These are phyloP conservation scores for Sarcomyxa edulis DNA, from an alignment of 768 basidiomycete genomes.

Conservation along the genomic window DNA sequence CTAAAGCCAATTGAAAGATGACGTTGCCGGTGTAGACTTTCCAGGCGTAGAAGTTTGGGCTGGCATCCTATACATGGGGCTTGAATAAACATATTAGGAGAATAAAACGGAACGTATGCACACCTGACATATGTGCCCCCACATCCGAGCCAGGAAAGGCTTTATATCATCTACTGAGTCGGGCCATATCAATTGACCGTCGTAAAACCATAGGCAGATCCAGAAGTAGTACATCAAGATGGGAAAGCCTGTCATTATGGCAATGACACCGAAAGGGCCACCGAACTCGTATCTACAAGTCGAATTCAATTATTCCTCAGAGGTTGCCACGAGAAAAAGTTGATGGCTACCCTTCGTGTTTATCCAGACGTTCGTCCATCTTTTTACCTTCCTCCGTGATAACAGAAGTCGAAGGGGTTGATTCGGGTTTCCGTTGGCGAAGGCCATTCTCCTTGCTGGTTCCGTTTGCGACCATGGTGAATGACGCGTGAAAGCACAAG, in stretches of 20 bases:
- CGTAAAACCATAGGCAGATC: slow-evolving; percentile 96
- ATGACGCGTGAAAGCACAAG: no score
- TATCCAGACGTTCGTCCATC: slow-evolving; percentile 68
- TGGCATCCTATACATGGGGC: slow-evolving; percentile 66
- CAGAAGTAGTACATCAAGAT: slow-evolving; percentile 97
- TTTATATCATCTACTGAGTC: slow-evolving; percentile 60
- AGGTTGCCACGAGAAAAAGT: not conserved
- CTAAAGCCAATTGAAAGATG: slow-evolving; percentile 84
- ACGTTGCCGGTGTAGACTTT: slow-evolving; percentile 88
- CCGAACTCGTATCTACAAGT: slow-evolving; percentile 86
- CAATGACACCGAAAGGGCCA: slow-evolving; percentile 84
- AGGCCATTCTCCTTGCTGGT: not conserved
- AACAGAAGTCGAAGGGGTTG: slow-evolving; percentile 21
- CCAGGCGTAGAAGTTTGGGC: slow-evolving; percentile 84
- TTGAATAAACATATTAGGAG: not conserved
- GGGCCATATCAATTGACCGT: slow-evolving; percentile 75
- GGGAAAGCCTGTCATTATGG: slow-evolving; percentile 94
- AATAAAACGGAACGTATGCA: slow-evolving; percentile 22
- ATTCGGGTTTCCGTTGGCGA: slow-evolving; percentile 9
- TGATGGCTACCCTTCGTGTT: slow-evolving; percentile 50
- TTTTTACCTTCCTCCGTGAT: slow-evolving; percentile 70
- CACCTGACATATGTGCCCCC: slow-evolving; percentile 77
- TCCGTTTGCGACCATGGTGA: slow-evolving; percentile 4
- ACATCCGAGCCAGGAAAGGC: slow-evolving; percentile 81
- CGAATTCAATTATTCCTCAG: slow-evolving; percentile 4